These are phyloP conservation scores for Penicillium rolfsii DNA, from an alignment of 2,329 filamentous ascomycete genomes.

Conservation along the genomic window DNA sequence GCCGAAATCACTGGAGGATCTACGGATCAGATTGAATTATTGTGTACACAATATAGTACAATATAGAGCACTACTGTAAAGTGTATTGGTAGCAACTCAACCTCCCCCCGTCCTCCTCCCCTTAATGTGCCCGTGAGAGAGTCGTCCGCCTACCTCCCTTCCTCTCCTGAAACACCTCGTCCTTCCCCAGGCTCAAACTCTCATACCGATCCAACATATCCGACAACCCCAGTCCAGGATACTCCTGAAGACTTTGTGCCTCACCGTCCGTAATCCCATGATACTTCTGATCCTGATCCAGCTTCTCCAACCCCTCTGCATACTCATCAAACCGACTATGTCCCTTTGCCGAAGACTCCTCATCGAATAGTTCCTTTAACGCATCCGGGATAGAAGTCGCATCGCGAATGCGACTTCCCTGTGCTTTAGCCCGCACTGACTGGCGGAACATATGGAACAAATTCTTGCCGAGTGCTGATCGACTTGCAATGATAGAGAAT, in stretches of 20 bases:
- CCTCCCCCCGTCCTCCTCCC: too few relatives aligned
- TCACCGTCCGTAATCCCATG: constrained; percentile 27
- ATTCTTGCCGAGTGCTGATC: constrained; percentile 39
- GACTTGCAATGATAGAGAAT: constrained; percentile 39
- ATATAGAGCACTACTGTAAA: too few relatives aligned
- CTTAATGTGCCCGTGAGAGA: background rate
- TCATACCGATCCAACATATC: constrained; percentile 47
- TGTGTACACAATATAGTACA: too few relatives aligned
- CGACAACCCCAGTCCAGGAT: constrained; percentile 35
- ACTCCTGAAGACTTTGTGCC: constrained; percentile 29
- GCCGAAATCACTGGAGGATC: too few relatives aligned
- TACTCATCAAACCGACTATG: constrained; percentile 36
- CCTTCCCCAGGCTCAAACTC: constrained; percentile 43
- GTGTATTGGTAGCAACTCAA: too few relatives aligned
- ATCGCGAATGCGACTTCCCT: constrained; percentile 35
- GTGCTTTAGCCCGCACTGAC: constrained; percentile 35
- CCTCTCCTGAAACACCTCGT: constrained; percentile 32
- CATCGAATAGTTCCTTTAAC: constrained; percentile 39
- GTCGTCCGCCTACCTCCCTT: constrained; percentile 13
- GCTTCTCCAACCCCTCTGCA: constrained; percentile 39
- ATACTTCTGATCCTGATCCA: constrained; percentile 39
- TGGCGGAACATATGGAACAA: constrained; percentile 44
- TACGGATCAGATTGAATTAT: too few relatives aligned
- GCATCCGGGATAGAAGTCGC: constrained; percentile 33
- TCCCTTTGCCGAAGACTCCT: constrained; percentile 23